These are phyloP conservation scores for Colletotrichum camelliae DNA, from an alignment of 2,329 filamentous ascomycete genomes.

Conservation along the genomic window DNA sequence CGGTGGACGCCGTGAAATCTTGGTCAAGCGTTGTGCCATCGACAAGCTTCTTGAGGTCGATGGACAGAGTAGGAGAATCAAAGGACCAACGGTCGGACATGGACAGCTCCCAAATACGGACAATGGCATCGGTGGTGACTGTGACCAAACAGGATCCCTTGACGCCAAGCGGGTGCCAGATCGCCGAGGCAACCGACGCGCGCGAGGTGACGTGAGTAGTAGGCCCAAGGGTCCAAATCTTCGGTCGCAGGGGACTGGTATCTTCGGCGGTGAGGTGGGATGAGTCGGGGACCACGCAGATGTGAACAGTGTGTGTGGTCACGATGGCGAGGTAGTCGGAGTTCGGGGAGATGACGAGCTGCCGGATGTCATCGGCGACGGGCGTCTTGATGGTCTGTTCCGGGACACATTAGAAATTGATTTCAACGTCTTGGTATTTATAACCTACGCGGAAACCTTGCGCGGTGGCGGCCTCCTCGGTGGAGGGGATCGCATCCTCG, in stretches of 20 bases:
- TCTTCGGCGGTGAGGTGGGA: slow-evolving; percentile 77
- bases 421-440: background rate
- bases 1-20: slow-evolving; percentile 79
- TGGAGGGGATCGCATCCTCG: slow-evolving; percentile 31
- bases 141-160: slow-evolving; percentile 85
- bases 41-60: slow-evolving; percentile 88
- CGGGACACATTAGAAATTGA: background rate
- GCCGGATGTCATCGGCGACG: slow-evolving; percentile 81
- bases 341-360: slow-evolving; percentile 84
- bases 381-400: slow-evolving; percentile 75
- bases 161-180: slow-evolving; percentile 94
- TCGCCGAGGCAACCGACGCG: slow-evolving; percentile 76
- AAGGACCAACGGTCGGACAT: slow-evolving; percentile 87
- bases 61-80: slow-evolving; percentile 79
- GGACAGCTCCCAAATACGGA: slow-evolving; percentile 90
- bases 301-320: slow-evolving; percentile 86
- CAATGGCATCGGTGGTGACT: slow-evolving; percentile 84
- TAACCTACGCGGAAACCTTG: slow-evolving; percentile 54
- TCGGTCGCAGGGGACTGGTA: slow-evolving; percentile 73
- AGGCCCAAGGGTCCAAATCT: slow-evolving; percentile 89
- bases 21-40: slow-evolving; percentile 84
- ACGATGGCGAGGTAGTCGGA: slow-evolving; percentile 83
- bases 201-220: slow-evolving; percentile 90
- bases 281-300: slow-evolving; percentile 83
- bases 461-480: slow-evolving; percentile 30